Conservation (phyloP, 2,329 filamentous ascomycete species). For the Trichoderma guizhouense region DNA sequence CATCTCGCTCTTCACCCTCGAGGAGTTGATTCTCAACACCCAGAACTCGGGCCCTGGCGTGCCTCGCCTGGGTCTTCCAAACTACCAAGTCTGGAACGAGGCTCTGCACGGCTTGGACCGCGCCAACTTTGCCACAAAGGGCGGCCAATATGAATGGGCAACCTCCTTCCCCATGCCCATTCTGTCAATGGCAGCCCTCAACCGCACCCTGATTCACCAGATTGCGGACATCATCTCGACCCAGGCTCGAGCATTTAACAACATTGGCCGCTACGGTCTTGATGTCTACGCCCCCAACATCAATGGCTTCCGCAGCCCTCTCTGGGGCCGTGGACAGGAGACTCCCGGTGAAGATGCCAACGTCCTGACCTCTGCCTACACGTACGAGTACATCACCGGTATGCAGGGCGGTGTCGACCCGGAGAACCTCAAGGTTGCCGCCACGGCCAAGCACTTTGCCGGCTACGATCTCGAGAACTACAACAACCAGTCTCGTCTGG, state of each 20-base stretch:
- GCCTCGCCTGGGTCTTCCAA: conserved; percentile 52
- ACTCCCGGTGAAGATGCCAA: conserved; percentile 56
- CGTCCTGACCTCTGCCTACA: conserved; percentile 27
- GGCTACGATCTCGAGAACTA: conserved; percentile 54
- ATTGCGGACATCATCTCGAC: conserved; percentile 43
- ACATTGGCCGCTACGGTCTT: conserved; percentile 51
- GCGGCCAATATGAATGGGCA: conserved; percentile 47
- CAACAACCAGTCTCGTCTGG: conserved; percentile 36
- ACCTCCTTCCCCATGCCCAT: conserved; percentile 66
- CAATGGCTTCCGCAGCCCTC: conserved; percentile 59
- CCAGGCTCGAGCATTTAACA: conserved; percentile 63
- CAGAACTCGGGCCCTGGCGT: conserved; percentile 41
- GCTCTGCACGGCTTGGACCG: conserved; percentile 59
- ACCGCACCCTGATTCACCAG: conserved; percentile 34
- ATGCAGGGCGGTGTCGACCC: conserved; percentile 31
- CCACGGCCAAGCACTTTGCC: conserved; percentile 58
- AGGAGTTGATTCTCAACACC: conserved; percentile 33
- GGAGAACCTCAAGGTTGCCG: conserved; percentile 39
- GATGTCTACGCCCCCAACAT: conserved; percentile 66
- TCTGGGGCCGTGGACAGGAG: conserved; percentile 59
- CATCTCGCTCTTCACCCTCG: conserved; percentile 31
- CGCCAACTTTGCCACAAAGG: conserved; percentile 25
- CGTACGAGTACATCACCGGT: conserved; percentile 49
- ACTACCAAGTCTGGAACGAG: conserved; percentile 61
- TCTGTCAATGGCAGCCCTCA: conserved; percentile 46